These are phyloP conservation scores for Aegilops speltoides DNA, from an alignment of 176 grass and related monocot species.

Conservation along the genomic window DNA sequence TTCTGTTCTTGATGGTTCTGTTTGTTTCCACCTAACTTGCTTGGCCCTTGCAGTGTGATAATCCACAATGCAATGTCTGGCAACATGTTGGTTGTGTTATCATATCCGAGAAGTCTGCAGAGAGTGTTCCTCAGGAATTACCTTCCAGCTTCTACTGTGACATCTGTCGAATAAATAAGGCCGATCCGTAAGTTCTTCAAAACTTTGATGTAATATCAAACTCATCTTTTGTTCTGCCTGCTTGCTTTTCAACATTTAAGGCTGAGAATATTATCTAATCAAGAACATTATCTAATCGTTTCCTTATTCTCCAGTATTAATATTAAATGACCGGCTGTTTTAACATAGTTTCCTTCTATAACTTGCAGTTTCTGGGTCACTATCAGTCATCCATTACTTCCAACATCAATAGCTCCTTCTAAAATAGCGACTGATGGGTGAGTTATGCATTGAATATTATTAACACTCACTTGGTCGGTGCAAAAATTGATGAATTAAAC, in stretches of 20 bases:
- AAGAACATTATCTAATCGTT: background rate
- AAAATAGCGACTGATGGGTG: conserved; percentile 54
- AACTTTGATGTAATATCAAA: conserved; percentile 3
- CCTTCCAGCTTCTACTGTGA: conserved; percentile 74
- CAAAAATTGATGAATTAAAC: background rate
- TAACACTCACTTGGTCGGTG: background rate
- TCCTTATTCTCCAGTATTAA: conserved; percentile 4
- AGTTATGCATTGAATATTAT: conserved; percentile 43
- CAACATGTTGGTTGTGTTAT: conserved; percentile 82
- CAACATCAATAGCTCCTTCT: conserved; percentile 51
- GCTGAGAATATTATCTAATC: background rate
- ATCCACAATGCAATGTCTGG: conserved; percentile 62
- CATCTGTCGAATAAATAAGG: conserved; percentile 76
- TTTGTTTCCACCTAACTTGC: background rate
- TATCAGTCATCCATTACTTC: conserved; percentile 54
- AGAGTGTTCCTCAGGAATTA: conserved; percentile 44
- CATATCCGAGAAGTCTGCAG: conserved; percentile 66
- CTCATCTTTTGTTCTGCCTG: background rate
- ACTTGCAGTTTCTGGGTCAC: conserved; percentile 79
- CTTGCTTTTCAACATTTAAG: background rate
- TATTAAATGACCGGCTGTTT: conserved; percentile 14
- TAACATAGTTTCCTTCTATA: conserved; percentile 40
- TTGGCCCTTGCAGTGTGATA: conserved; percentile 64
- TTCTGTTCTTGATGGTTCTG: background rate
- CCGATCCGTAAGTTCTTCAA: conserved; percentile 75